Base-by-base conservation (phyloP, 1,284 basidiomycete species). In the Phaffia rhodozyma region DNA sequence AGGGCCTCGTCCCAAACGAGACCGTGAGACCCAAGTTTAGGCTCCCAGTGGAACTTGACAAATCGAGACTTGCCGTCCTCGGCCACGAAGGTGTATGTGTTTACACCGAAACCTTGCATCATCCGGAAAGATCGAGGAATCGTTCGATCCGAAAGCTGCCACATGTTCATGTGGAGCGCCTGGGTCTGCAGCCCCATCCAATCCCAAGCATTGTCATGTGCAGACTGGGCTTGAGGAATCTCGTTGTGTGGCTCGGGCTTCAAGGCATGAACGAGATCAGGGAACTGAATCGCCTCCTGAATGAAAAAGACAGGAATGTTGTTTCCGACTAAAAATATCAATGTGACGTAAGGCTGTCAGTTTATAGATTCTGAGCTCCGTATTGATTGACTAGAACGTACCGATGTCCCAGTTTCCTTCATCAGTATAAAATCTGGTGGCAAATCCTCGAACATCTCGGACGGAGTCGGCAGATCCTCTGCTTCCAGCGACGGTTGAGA, bases 1-100 rank as follows among this genome's bases (percentile, higher is more conserved):
- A 91, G 77, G 0, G 86, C 86, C 70, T 91, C 89, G 67, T 91
- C 89, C 88, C 89, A 91, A 16, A 85, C 77, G n/a, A 91, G 75
- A 65, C 83, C 86, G 71, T 91, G 86, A 5, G 72, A 72, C 49
- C 89, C 89, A 23, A 89, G 81, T 72, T 77, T 88, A 0, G 87
- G 87, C 49, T 82, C 82, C 79, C 83, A 87, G 73, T 91, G 87
- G 75, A 89, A 91, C 74, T 91, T 91, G 74, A 90, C 89, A 69
- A 90, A 91, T 66, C 81, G 79, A 1, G 83, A 80, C 70, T 88
- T 80, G 59, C 84, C 83, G 21, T 80, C 72, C 0, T 76, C 78
- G 69, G 89, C 89, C 63, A 85, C 71, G 18, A 91, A 78, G 6
- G 86, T 84, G 75, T 79, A 91, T 0, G 87, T 88, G 74, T 91